Evolutionary conservation across 768 basidiomycete species (phyloP).

Genomic region (Pisolithus albus): DNA sequence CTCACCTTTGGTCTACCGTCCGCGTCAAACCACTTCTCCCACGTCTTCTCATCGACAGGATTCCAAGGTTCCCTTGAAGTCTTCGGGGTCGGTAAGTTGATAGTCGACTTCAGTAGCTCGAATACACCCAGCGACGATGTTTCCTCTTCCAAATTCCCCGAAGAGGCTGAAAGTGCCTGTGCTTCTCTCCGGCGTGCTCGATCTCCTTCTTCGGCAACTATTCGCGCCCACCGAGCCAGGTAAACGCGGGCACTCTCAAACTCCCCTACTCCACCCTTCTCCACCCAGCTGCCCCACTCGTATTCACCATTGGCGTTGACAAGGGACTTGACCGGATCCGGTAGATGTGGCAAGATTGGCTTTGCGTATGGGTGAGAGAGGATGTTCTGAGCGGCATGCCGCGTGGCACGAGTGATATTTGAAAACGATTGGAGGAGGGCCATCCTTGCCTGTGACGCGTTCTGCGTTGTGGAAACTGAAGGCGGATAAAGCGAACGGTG

Average conservation of each 20-base stretch:
- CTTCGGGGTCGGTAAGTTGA: slow-evolving; percentile 76
- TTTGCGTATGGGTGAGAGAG: slow-evolving; percentile 93
- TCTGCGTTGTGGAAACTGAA: slow-evolving; percentile 44
- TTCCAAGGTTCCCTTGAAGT: slow-evolving; percentile 73
- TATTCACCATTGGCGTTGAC: slow-evolving; percentile 87
- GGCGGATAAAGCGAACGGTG: slow-evolving; percentile 66
- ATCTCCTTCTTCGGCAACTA: slow-evolving; percentile 98
- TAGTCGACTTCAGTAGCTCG: slow-evolving; percentile 72
- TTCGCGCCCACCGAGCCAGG: slow-evolving; percentile 92
- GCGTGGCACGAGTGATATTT: slow-evolving; percentile 86
- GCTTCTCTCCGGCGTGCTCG: slow-evolving; percentile 77
- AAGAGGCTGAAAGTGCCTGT: slow-evolving; percentile 49
- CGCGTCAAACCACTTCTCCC: slow-evolving; percentile 72
- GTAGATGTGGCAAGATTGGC: slow-evolving; percentile 92
- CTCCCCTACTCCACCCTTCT: slow-evolving; percentile 88
- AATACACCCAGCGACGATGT: slow-evolving; percentile 78
- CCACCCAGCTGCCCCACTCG: slow-evolving; percentile 92
- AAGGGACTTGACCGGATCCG: slow-evolving; percentile 86
- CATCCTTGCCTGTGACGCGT: slow-evolving; percentile 63
- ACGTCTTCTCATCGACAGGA: slow-evolving; percentile 68
- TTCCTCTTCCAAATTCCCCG: slow-evolving; percentile 48
- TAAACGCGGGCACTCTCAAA: slow-evolving; percentile 96
- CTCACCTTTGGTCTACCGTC: slow-evolving; percentile 63
- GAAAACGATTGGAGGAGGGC: slow-evolving; percentile 92
- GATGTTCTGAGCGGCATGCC: slow-evolving; percentile 91